These are phyloP conservation scores for Castanospermum australe DNA, from an alignment of 306 rosid genomes.

Conservation along the genomic window DNA sequence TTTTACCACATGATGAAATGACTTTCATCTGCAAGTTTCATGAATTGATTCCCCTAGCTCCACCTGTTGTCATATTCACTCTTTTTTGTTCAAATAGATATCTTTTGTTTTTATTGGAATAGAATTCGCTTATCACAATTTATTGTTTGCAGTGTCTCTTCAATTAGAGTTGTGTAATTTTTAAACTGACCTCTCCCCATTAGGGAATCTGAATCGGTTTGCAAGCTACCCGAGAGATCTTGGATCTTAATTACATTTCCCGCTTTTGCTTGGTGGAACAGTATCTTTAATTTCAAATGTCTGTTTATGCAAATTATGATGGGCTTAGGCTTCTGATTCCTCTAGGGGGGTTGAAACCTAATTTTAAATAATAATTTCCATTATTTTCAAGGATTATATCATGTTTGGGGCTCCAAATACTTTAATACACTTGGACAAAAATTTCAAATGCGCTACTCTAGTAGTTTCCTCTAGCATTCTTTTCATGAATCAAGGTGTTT, in stretches of 20 bases:
- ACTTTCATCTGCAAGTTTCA: neutral
- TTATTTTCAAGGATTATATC: no score
- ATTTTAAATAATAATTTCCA: no score
- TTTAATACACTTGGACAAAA: no score
- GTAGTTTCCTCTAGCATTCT: no score
- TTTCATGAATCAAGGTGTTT: neutral
- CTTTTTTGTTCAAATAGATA: neutral
- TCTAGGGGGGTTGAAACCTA: no score
- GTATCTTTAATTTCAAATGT: neutral
- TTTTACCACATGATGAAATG: conserved; percentile 5
- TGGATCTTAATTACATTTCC: neutral
- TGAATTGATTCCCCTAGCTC: neutral
- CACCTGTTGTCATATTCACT: neutral
- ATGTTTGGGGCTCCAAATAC: no score
- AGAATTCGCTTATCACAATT: neutral
- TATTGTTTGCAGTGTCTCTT: neutral
- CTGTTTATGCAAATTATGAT: neutral
- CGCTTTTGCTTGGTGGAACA: neutral
- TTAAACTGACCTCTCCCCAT: neutral
- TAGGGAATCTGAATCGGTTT: neutral
- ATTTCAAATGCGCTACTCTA: no score
- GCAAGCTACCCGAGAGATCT: neutral
- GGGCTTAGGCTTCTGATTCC: neutral
- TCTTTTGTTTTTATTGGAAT: neutral
- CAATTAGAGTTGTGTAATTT: neutral